Conservation (phyloP, 768 basidiomycete species). For the Auricularia sp. region DNA sequence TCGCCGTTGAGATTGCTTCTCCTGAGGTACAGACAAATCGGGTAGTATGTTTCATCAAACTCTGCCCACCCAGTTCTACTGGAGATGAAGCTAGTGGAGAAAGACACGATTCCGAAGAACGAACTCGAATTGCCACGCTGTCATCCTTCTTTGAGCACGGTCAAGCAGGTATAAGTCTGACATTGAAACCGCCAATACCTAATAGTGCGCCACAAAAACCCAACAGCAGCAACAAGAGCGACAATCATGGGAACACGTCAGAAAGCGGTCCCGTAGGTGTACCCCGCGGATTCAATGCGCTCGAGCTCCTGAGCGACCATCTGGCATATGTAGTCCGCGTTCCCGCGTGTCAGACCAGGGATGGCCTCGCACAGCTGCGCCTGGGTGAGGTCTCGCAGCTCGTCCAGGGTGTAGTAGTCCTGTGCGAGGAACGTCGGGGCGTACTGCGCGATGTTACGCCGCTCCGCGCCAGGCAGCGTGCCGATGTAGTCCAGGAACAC, state of each 20-base stretch:
- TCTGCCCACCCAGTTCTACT: no score
- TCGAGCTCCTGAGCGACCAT: background rate
- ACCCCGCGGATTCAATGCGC: background rate
- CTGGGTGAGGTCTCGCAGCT: background rate
- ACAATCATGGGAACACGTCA: background rate
- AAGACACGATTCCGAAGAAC: no score
- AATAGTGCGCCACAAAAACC: no score
- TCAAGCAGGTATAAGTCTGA: no score
- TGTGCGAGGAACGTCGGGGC: background rate
- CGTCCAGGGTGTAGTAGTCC: background rate
- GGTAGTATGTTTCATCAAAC: no score
- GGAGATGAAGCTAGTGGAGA: no score
- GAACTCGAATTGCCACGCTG: no score
- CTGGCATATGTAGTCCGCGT: background rate
- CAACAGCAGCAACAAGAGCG: no score
- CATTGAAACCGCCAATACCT: no score
- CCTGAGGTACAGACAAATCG: no score
- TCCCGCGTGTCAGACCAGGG: background rate
- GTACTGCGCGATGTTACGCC: background rate
- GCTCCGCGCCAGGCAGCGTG: background rate
- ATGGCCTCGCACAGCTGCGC: background rate
- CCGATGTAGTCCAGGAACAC: background rate
- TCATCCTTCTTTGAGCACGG: no score
- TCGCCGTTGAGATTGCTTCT: no score
- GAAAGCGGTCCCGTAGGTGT: background rate